Base-by-base conservation (phyloP, 768 basidiomycete species). In the Amanita polypyramis region DNA sequence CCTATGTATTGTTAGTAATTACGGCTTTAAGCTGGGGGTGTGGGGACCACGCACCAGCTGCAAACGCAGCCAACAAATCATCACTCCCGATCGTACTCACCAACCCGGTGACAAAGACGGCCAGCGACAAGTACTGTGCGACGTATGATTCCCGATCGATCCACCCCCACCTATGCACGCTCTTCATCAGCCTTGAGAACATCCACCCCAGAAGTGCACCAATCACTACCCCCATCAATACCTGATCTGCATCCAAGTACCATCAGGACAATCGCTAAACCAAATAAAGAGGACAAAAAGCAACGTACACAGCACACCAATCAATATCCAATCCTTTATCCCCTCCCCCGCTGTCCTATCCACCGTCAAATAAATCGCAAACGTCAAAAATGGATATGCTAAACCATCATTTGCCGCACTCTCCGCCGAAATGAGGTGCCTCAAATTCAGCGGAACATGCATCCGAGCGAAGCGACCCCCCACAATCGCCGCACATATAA, bases 381-480 rank as follows among this genome's bases (percentile, higher is more conserved):
- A 73, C 21, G 79, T 76, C 47, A 97, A 70, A 62, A 97, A 97
- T 0, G 93, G 93, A 62, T 94, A 96, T 1, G 94, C 92, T 11
- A 97, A 74, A 1, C 96, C 96, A 55, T 98, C 96, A 63, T 99
- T 99, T 5, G 89, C 83, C 0, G 94, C 96, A 4, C 87, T 88
- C 64, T 98, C 95, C 0, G 89, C 90, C 0, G 86, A 77, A 5
- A 96, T 69, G 36, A 96, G 73, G 19, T 79, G 83, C 23, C 94
- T 79, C 19, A 98, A 71, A 45, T 89, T 82, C 4, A 66, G 52
- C 3, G 85, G 85, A 3, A 90, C 86, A 56, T 89, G 75, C 49
- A 72, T 75, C 11, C 69, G 63, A 0, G 87, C 86, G 54, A 75
- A 90, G 51, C 72, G 79, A 0, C 87, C 86, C 8, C 83, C 81